These are phyloP conservation scores for Neophaeococcomyces aloes DNA, from an alignment of 2,329 filamentous ascomycete genomes.

Conservation along the genomic window DNA sequence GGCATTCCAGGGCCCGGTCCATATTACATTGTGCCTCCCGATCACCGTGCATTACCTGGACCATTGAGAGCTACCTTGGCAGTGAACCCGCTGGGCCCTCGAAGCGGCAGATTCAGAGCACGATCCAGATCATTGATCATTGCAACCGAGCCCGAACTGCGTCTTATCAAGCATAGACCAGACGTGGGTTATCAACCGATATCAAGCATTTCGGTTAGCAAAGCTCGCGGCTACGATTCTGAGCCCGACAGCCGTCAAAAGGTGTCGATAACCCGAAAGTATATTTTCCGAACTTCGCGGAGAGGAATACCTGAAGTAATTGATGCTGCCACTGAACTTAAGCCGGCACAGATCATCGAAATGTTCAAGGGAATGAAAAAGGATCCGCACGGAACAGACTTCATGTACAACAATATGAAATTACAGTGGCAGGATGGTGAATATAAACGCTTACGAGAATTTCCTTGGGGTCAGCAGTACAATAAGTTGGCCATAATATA, in stretches of 20 bases:
- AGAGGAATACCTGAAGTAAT: no score
- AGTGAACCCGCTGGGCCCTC: neutral
- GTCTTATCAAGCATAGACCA: slow-evolving; percentile 3
- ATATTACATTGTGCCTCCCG: neutral
- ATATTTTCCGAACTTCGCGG: no score
- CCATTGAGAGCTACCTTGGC: neutral
- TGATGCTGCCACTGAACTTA: no score
- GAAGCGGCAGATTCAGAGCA: neutral
- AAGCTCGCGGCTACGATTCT: slow-evolving; percentile 1
- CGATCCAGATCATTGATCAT: neutral
- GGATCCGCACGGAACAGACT: no score
- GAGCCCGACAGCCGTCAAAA: neutral
- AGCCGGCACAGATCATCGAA: no score
- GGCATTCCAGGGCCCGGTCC: neutral
- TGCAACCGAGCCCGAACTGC: neutral
- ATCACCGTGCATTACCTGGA: neutral
- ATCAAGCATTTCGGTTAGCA: neutral
- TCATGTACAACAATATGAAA: no score
- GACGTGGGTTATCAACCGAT: slow-evolving; percentile 2
- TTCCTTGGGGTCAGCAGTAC: no score
- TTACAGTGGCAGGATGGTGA: no score
- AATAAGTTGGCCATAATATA: no score
- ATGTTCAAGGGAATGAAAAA: no score
- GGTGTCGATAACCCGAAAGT: no score
- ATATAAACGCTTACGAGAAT: no score